A percentile compares a stretch with the other conserved stretches of the same genome.
Conservation (phyloP, 2,329 filamentous ascomycete species). For the Pseudogymnoascus sp. region DNA sequence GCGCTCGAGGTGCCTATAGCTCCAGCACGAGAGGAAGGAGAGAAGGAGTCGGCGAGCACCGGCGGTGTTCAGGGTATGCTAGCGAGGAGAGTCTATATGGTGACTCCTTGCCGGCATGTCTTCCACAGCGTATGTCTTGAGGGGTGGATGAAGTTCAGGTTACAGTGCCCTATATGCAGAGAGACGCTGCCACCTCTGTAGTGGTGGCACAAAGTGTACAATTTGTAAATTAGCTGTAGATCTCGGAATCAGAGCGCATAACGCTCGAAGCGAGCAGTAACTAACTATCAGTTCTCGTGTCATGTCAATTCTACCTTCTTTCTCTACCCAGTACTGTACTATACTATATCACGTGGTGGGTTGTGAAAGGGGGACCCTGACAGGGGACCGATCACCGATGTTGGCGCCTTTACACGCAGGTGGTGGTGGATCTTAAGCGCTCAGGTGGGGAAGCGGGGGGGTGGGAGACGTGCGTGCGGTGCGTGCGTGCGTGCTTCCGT, state of each 20-base stretch:
- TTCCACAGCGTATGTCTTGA: constrained; percentile 90
- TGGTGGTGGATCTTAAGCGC: background rate
- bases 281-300: background rate
- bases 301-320: background rate
- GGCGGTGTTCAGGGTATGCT: constrained; percentile 60
- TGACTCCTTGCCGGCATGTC: constrained; percentile 91
- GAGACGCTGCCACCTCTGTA: constrained; percentile 81
- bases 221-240: background rate
- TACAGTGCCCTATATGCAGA: constrained; percentile 93
- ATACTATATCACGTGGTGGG: background rate
- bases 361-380: background rate
- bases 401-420: background rate
- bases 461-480: background rate
- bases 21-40: constrained; percentile 45
- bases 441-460: background rate
- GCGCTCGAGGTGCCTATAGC: constrained; percentile 82
- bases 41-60: constrained; percentile 27
- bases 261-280: background rate
- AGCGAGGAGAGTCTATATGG: constrained; percentile 82
- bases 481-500: background rate
- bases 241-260: background rate
- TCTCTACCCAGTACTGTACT: background rate
- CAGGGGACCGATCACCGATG: background rate
- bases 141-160: constrained; percentile 87
- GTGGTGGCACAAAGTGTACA: constrained; percentile 15